These are phyloP conservation scores for Cladosporium phlei DNA, from an alignment of 2,329 filamentous ascomycete genomes.

Conservation along the genomic window DNA sequence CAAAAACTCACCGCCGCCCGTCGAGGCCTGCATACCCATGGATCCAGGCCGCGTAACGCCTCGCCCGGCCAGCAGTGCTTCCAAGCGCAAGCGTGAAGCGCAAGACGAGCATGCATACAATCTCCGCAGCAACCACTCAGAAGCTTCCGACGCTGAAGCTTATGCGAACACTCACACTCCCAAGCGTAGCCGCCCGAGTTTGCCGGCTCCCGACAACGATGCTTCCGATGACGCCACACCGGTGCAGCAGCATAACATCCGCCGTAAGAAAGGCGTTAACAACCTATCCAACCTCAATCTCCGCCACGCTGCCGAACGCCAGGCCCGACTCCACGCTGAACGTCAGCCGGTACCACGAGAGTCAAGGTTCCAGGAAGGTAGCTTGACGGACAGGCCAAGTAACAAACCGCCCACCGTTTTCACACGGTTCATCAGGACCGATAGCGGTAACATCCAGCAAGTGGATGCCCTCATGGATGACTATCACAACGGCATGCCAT, in stretches of 20 bases:
- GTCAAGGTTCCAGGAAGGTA: slow-evolving; percentile 71
- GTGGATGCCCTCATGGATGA: slow-evolving; percentile 37
- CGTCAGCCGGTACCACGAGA: slow-evolving; percentile 38
- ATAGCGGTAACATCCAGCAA: slow-evolving; percentile 27
- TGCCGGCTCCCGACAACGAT: slow-evolving; percentile 19
- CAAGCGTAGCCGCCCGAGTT: slow-evolving; percentile 27
- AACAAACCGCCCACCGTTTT: slow-evolving; percentile 66
- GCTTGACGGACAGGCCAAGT: slow-evolving; percentile 77
- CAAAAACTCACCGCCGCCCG: slow-evolving; percentile 24
- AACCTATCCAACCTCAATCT: slow-evolving; percentile 34
- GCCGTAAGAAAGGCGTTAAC: slow-evolving; percentile 31
- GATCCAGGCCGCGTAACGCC: slow-evolving; percentile 16
- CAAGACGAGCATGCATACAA: slow-evolving; percentile 21
- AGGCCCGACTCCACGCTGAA: slow-evolving; percentile 13
- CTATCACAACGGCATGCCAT: slow-evolving; percentile 28
- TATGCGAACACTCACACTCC: slow-evolving; percentile 19
- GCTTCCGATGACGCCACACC: slow-evolving; percentile 24
- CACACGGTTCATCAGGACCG: slow-evolving; percentile 41
- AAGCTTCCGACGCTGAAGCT: slow-evolving; percentile 17
- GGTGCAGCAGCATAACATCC: slow-evolving; percentile 25
- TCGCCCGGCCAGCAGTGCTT: slow-evolving; percentile 25
- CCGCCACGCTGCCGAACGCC: slow-evolving; percentile 28
- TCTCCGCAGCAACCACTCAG: slow-evolving; percentile 17
- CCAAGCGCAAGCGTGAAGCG: slow-evolving; percentile 27
- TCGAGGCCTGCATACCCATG: slow-evolving; percentile 15